Evolutionary conservation across 176 grass and related monocot genomes (phyloP).

Genomic region (Raddia distichophylla): DNA sequence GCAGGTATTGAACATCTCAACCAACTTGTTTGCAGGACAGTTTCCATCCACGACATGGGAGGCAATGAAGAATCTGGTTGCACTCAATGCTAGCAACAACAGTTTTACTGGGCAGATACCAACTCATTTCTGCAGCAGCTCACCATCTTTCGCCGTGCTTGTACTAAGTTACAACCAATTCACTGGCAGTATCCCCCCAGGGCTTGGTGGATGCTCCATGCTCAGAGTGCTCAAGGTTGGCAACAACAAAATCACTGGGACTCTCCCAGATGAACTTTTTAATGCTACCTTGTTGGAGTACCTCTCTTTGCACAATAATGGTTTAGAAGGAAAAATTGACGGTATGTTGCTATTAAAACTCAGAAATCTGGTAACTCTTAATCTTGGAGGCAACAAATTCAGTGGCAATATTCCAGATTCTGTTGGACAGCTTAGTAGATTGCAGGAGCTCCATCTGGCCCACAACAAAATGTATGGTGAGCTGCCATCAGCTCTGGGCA

Average conservation of each 20-base stretch:
- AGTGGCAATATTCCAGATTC: not conserved
- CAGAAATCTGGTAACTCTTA: not conserved
- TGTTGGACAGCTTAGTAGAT: constrained; percentile 13
- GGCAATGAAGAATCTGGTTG: not conserved
- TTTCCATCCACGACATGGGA: constrained; percentile 18
- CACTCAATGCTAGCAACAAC: constrained; percentile 36
- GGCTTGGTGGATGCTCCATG: constrained; percentile 10
- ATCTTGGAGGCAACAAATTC: constrained; percentile 29
- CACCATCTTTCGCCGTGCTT: not conserved
- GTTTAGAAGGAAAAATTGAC: not conserved
- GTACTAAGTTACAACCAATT: constrained; percentile 35
- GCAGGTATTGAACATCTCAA: constrained; percentile 36
- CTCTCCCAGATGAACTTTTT: constrained; percentile 13
- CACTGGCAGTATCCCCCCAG: not conserved
- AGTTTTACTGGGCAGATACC: constrained; percentile 32
- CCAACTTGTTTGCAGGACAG: constrained; percentile 18
- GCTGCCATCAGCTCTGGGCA: constrained; percentile 23
- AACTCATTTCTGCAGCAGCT: not conserved
- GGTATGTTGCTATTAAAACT: not conserved
- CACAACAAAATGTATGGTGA: constrained; percentile 12
- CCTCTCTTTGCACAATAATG: constrained; percentile 19
- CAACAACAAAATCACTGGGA: constrained; percentile 20
- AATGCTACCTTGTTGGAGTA: constrained; percentile 16
- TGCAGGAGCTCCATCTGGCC: constrained; percentile 5
- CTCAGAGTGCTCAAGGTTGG: constrained; percentile 8